Base-by-base conservation (phyloP, 257 asterid genomes). In the Gentiana macrophylla region DNA sequence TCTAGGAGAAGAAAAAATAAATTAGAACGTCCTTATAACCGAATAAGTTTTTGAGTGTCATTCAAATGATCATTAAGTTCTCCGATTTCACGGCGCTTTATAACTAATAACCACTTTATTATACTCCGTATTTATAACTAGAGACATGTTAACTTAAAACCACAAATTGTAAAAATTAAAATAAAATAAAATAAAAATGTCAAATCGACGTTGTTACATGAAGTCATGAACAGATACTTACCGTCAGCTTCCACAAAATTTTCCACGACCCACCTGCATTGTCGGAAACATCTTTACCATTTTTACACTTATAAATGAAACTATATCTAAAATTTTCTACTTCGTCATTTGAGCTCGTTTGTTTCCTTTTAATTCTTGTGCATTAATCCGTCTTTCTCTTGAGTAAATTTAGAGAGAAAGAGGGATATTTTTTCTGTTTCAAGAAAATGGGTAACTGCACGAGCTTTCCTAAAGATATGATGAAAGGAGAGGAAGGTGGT, bases 381-480 rank as follows among this genome's bases (percentile, higher is more conserved):
- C 53, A 45, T 38, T 55, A 10, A 57, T 59, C 12, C 9, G 34
- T 59, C 64, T 59, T 59, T 59, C 64, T 59, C 50, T 56, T 52
- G 35, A 41, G 2, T 24, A n/a, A 46, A 44, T 41, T 13, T 10
- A 8, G 45, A 67, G 72, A 56, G 72, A 55, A 48, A 56, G 65
- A 38, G 43, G 38, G 56, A 51, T 36, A 38, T 60, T 12, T 12
- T 24, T 60, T 5, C 7, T 4, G 1, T 49, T 43, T 8, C n/a
- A 37, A 49, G 35, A 57, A 43, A 43, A 61, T 61, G 65, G 65
- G 65, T 61, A 57, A 41, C 5, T 61, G 65, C 12, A 43, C 65
- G 24, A 61, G 65, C 32, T 57, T 61, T 43, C 58, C 57, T 9
- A 61, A 51, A 32, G 65, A 2, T 32, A 36, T 61, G 44, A 36